phyloP scores from a whole-genome alignment of 2,329 filamentous ascomycete species.

The Knufia petricola region DNA sequence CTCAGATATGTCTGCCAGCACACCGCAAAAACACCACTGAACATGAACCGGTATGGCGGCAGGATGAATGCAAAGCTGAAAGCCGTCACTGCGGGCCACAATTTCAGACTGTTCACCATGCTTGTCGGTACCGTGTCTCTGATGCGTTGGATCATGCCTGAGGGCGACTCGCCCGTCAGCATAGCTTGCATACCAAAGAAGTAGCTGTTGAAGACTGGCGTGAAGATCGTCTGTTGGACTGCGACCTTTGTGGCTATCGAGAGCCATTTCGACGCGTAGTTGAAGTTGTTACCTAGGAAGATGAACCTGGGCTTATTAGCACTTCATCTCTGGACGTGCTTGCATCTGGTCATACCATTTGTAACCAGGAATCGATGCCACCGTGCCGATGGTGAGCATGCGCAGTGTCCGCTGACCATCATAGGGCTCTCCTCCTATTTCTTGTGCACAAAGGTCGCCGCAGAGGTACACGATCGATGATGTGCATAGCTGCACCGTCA shows the following conservation, averaged over 20 bases:
- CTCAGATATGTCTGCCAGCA: conserved; percentile 90
- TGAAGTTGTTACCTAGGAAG: conserved; percentile 72
- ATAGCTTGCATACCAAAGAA: conserved; percentile 75
- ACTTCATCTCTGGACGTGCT: not conserved
- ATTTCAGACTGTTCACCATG: conserved; percentile 68
- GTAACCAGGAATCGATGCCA: conserved; percentile 67
- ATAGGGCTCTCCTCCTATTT: conserved; percentile 42
- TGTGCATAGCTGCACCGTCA: conserved; percentile 67
- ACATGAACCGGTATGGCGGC: conserved; percentile 68
- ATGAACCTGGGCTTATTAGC: conserved; percentile 51
- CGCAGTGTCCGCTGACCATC: conserved; percentile 60
- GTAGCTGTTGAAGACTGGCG: conserved; percentile 71
- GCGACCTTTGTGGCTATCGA: conserved; percentile 67
- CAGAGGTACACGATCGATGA: conserved; percentile 69
- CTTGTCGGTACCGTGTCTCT: conserved; percentile 66
- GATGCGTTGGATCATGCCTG: conserved; percentile 60
- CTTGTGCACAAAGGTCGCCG: conserved; percentile 25
- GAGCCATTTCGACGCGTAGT: conserved; percentile 62
- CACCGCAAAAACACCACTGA: conserved; percentile 68
- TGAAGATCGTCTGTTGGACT: conserved; percentile 72
- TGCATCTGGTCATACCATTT: conserved; percentile 53
- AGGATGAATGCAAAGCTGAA: conserved; percentile 79
- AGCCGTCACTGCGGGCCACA: conserved; percentile 82
- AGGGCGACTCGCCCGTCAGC: conserved; percentile 56
- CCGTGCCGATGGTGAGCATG: conserved; percentile 63